Conservation (phyloP, 2,329 filamentous ascomycete genomes). For the Venturia pyrina region DNA sequence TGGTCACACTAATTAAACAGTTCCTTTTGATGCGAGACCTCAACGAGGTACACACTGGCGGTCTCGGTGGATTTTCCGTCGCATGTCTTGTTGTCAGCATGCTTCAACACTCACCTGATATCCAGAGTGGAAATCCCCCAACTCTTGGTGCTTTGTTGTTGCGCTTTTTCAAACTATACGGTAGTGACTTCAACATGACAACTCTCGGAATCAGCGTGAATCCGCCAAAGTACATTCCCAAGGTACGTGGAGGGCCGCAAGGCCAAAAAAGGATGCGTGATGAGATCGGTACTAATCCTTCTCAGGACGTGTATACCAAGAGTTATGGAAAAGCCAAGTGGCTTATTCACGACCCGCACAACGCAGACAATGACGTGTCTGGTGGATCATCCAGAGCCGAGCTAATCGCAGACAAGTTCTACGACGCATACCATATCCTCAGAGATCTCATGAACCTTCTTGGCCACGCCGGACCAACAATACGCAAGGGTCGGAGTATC, state of each 20-base stretch:
- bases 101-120: conserved; percentile 66
- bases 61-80: conserved; percentile 86
- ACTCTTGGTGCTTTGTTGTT: conserved; percentile 75
- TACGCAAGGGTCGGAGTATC: conserved; percentile 42
- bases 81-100: conserved; percentile 90
- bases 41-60: conserved; percentile 85
- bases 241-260: conserved; percentile 44
- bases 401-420: conserved; percentile 60
- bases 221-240: conserved; percentile 64
- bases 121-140: conserved; percentile 45
- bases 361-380: conserved; percentile 74
- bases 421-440: conserved; percentile 50
- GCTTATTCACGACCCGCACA: conserved; percentile 91
- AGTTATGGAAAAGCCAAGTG: conserved; percentile 37
- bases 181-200: conserved; percentile 64
- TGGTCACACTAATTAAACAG: conserved; percentile 87
- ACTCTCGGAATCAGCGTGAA: conserved; percentile 65
- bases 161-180: conserved; percentile 84
- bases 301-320: conserved; percentile 32
- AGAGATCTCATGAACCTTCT: conserved; percentile 19
- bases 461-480: background rate
- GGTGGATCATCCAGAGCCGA: conserved; percentile 67
- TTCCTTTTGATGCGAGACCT: conserved; percentile 79
- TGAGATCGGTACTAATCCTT: conserved; percentile 8
- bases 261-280: conserved; percentile 12